Evolutionary conservation across 768 basidiomycete genomes (phyloP).

Genomic region (Lactifluus pinguis): DNA sequence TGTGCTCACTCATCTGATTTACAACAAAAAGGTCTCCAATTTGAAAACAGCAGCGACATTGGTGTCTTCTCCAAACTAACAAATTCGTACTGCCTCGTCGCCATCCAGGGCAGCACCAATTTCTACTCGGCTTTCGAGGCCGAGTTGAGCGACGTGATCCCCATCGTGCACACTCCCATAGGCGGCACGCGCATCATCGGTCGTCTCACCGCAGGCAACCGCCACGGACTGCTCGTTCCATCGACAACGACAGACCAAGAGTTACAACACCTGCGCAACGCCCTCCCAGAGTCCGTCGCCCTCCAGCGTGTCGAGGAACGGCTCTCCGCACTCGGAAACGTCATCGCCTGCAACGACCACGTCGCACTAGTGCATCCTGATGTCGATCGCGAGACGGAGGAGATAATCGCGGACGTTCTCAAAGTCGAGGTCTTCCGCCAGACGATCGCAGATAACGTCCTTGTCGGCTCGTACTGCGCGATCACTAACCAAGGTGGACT

Average conservation of each 20-base stretch:
- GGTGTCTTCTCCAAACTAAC: conserved; percentile 97
- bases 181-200: conserved; percentile 92
- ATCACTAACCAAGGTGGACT: conserved; percentile 96
- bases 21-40: conserved; percentile 62
- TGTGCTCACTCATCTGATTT: too few species aligned
- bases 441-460: conserved; percentile 92
- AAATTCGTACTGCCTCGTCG: conserved; percentile 94
- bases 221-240: conserved; percentile 94
- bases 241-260: conserved; percentile 96
- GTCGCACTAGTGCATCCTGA: conserved; percentile 99
- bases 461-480: conserved; percentile 93
- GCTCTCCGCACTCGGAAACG: conserved; percentile 93
- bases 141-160: conserved; percentile 86
- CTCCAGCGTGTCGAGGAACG: conserved; percentile 97
- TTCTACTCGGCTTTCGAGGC: conserved; percentile 98
- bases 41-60: conserved; percentile 90
- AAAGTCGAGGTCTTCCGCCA: conserved; percentile 99
- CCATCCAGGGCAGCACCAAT: conserved; percentile 91
- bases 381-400: conserved; percentile 96
- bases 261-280: conserved; percentile 93
- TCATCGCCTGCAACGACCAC: conserved; percentile 97
- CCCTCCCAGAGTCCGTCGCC: conserved; percentile 85
- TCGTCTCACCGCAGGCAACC: conserved; percentile 91
- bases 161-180: conserved; percentile 94
- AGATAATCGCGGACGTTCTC: conserved; percentile 98